phyloP scores from a whole-genome alignment of 768 basidiomycete genomes.

The Coprinellus aureogranulatus region DNA sequence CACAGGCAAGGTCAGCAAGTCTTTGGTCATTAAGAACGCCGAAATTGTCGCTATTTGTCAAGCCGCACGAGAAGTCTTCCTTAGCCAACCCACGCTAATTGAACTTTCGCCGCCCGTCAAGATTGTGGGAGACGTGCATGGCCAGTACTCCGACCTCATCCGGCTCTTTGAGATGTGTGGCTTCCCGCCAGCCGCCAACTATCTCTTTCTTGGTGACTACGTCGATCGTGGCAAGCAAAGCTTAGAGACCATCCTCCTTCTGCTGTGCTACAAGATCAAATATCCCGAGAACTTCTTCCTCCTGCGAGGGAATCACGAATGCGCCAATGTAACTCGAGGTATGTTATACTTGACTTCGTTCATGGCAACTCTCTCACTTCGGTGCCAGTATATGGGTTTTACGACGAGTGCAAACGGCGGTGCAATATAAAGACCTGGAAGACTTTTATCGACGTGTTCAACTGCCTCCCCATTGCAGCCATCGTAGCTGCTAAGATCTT shows the following conservation, averaged over 20 bases:
- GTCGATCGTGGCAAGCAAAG: slow-evolving; percentile 99
- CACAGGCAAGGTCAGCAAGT: slow-evolving; percentile 96
- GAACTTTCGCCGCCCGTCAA: slow-evolving; percentile 98
- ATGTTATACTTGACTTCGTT: slow-evolving; percentile 23
- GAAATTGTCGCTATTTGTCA: slow-evolving; percentile 94
- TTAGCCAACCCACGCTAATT: slow-evolving; percentile 93
- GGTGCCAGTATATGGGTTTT: slow-evolving; percentile 90
- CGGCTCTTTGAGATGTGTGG: slow-evolving; percentile 99
- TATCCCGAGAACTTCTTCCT: slow-evolving; percentile 99
- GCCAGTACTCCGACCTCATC: slow-evolving; percentile 98
- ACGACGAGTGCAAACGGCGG: slow-evolving; percentile 99
- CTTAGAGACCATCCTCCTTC: slow-evolving; percentile 93
- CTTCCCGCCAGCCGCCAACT: slow-evolving; percentile 95
- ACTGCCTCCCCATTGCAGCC: slow-evolving; percentile 96
- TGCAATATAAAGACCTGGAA: slow-evolving; percentile 99
- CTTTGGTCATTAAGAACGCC: slow-evolving; percentile 89
- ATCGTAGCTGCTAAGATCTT: slow-evolving; percentile 99
- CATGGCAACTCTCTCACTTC: slow-evolving; percentile 15
- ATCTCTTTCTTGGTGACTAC: slow-evolving; percentile 98
- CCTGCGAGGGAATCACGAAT: slow-evolving; percentile 96
- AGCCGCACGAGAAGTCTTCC: slow-evolving; percentile 93
- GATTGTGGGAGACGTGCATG: slow-evolving; percentile 99
- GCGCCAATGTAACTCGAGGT: slow-evolving; percentile 99
- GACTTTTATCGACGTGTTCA: slow-evolving; percentile 99
- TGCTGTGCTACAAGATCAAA: slow-evolving; percentile 99